Evolutionary conservation across 352 stramenopile genomes (phyloP).

Genomic region (Phytopythium ostracodes): DNA sequence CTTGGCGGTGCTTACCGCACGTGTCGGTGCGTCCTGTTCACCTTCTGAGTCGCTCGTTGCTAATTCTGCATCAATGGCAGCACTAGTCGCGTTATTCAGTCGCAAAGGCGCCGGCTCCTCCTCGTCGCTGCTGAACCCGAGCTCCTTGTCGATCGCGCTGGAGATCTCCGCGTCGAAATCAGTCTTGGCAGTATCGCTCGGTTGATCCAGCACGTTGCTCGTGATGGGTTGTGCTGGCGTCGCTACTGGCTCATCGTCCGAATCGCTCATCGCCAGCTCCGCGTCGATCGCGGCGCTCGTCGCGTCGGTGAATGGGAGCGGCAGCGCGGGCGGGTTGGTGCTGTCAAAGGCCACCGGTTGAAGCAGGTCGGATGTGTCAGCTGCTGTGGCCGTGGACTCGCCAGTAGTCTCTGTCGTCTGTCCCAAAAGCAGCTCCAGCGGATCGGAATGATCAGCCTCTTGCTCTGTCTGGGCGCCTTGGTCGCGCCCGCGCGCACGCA

Average conservation of each 20-base stretch:
- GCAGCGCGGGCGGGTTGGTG: not conserved
- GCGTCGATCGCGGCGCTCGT: slow-evolving; percentile 28
- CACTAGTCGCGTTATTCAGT: slow-evolving; percentile 5
- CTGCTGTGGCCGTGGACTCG: slow-evolving; percentile 3
- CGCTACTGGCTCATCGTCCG: not conserved
- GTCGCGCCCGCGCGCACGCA: slow-evolving; percentile 2
- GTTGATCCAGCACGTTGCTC: not conserved
- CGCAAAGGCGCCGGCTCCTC: slow-evolving; percentile 5
- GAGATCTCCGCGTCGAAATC: slow-evolving; percentile 14
- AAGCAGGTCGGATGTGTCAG: not conserved
- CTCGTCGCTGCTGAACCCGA: slow-evolving; percentile 25
- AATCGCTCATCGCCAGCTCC: slow-evolving; percentile 11
- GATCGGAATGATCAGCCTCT: not conserved
- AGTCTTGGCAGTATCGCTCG: slow-evolving; percentile 7
- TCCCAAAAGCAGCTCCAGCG: not conserved
- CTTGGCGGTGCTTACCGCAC: not conserved
- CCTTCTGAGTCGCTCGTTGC: slow-evolving; percentile 6
- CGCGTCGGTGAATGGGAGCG: slow-evolving; percentile 8
- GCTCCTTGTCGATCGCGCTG: slow-evolving; percentile 25
- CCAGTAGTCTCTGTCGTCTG: not conserved
- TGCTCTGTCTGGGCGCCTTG: slow-evolving; percentile 17
- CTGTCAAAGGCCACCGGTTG: slow-evolving; percentile 1
- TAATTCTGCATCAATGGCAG: slow-evolving; percentile 26
- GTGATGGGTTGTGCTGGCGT: not conserved
- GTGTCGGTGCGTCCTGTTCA: not conserved